Evolutionary conservation across 208 protist genomes (phyloP), one percentile per base, ranked within the genome.

Genomic region (Leishmania lainsoni): DNA sequence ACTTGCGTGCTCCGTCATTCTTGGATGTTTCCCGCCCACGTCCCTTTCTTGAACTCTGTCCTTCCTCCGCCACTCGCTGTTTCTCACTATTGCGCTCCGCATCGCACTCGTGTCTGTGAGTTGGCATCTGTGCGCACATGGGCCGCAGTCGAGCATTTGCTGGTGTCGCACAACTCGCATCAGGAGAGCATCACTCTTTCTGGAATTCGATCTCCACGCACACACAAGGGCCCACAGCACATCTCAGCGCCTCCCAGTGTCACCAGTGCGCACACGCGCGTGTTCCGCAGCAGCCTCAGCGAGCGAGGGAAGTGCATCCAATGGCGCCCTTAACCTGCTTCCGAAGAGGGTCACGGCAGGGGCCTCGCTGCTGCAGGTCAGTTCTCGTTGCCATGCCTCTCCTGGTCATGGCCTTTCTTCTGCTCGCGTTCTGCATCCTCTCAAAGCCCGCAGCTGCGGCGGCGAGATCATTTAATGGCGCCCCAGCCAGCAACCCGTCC

Each of bases 371-470:
- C 69, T 35, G 45, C 39, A 26, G 69, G 45, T 2, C 35, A 22
- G 8, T 45, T 51, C 26, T 51, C 22, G 42, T 17, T 73, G 42
- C 26, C 26, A 45, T 29, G 9, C 66, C 66, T 71, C 42, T 29
- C 26, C 5, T 73, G 42, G 26, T 14, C 69, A 29, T 35, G 8
- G 39, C 61, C 61, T 73, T 5, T 22, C 35, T 76, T 22, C 9
- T 63, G 8, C 45, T 65, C 54, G 32, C 75, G 42, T 45, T 80
- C 29, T 71, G 58, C 52, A 45, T 84, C 32, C 22, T 73, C 48
- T 26, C 22, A 9, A 39, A 8, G 1, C 51, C 59, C 2, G 66
- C 78, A 16, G 26, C 74, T 16, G 39, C 79, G n/a, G 71, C 59
- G 45, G 56, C 48, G 54, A 35, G 10, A 68, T 14, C 45, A 68